These are phyloP conservation scores for Calonectria crousiana DNA, from an alignment of 2,329 filamentous ascomycete genomes.

Conservation along the genomic window DNA sequence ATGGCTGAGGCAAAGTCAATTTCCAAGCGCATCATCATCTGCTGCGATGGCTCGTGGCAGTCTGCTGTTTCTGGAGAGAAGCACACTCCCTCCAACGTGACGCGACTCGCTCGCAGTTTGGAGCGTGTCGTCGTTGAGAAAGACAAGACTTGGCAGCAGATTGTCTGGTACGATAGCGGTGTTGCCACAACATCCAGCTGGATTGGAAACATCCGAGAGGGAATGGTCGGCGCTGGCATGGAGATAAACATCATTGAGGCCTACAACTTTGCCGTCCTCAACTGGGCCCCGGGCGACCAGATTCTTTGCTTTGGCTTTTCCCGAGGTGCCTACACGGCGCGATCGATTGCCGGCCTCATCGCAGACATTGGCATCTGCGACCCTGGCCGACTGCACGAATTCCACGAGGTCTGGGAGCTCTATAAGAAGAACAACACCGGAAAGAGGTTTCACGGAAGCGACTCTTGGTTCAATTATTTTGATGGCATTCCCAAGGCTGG, in stretches of 20 bases:
- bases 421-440: slow-evolving; percentile 38
- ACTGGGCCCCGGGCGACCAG: slow-evolving; percentile 47
- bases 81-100: slow-evolving; percentile 49
- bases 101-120: slow-evolving; percentile 48
- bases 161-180: slow-evolving; percentile 53
- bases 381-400: slow-evolving; percentile 42
- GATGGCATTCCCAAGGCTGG: slow-evolving; percentile 32
- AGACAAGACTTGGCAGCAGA: slow-evolving; percentile 48
- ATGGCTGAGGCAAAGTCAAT: slow-evolving; percentile 8
- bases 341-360: slow-evolving; percentile 47
- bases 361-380: slow-evolving; percentile 44
- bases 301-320: slow-evolving; percentile 53
- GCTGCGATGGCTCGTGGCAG: slow-evolving; percentile 54
- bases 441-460: slow-evolving; percentile 32
- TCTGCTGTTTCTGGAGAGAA: slow-evolving; percentile 40
- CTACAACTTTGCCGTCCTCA: slow-evolving; percentile 52
- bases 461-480: slow-evolving; percentile 40
- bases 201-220: slow-evolving; percentile 24
- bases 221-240: slow-evolving; percentile 43
- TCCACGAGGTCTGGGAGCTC: slow-evolving; percentile 40
- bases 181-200: slow-evolving; percentile 41
- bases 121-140: slow-evolving; percentile 39
- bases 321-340: slow-evolving; percentile 52
- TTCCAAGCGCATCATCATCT: slow-evolving; percentile 47
- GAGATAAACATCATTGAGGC: slow-evolving; percentile 49